Evolutionary conservation across 2,329 filamentous ascomycete genomes (phyloP).

Genomic region (Calonectria hawksworthii): DNA sequence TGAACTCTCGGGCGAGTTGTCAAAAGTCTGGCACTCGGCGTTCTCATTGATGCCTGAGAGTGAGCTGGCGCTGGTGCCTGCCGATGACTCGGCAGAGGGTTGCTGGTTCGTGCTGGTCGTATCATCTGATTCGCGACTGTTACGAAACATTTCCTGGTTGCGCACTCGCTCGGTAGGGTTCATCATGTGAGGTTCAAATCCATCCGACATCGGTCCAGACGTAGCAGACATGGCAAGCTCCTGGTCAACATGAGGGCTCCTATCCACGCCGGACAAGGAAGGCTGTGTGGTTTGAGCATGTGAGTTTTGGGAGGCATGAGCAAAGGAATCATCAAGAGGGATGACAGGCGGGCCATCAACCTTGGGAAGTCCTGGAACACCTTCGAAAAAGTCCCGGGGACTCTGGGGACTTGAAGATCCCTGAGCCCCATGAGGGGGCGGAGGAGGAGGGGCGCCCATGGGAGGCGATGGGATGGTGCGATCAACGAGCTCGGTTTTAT

Average conservation of each 20-base stretch:
- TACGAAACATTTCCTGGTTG: slow-evolving; percentile 57
- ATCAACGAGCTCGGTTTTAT: slow-evolving; percentile 45
- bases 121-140: slow-evolving; percentile 67
- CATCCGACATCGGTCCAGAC: slow-evolving; percentile 38
- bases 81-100: slow-evolving; percentile 66
- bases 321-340: slow-evolving; percentile 19
- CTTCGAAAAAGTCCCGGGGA: slow-evolving; percentile 30
- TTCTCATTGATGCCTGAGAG: slow-evolving; percentile 65
- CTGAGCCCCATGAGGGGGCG: slow-evolving; percentile 40
- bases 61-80: slow-evolving; percentile 69
- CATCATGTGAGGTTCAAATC: slow-evolving; percentile 50
- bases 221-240: slow-evolving; percentile 36
- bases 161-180: slow-evolving; percentile 49
- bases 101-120: slow-evolving; percentile 65
- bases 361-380: slow-evolving; percentile 5
- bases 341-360: slow-evolving; percentile 15
- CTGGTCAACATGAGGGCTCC: slow-evolving; percentile 30
- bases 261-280: slow-evolving; percentile 18
- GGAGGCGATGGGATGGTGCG: slow-evolving; percentile 40
- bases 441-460: slow-evolving; percentile 55
- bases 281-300: slow-evolving; percentile 20
- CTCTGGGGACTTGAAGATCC: slow-evolving; percentile 27
- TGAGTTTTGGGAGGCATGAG: slow-evolving; percentile 16
- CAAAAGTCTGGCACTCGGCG: slow-evolving; percentile 59
- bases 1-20: slow-evolving; percentile 65